Base-by-base conservation (phyloP, 2,329 filamentous ascomycete species). In the Sporothrix euskadiensis region DNA sequence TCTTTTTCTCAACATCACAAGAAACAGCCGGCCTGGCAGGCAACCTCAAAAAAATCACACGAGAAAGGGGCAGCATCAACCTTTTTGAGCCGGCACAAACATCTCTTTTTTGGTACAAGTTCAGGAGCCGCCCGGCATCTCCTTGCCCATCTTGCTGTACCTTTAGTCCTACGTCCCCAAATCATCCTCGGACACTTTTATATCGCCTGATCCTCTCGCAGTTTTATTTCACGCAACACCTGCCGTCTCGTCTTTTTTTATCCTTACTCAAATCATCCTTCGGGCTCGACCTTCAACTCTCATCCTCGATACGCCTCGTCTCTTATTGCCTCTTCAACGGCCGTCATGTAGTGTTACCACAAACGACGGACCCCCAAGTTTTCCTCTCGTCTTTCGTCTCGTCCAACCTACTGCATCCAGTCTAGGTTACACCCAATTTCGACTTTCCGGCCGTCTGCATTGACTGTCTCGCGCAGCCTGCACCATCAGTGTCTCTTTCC, bases 281-380 rank as follows among this genome's bases (percentile, higher is more conserved):
- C n/a, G 8, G 9, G 8, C 19, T 39, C 22, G 4, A 12, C 10
- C 16, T 32, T 44, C 49, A 41, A 26, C 59, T 19, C 30, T 56
- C 59, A 16, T 54, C 9, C 52, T 22, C 52, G 1, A 22, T 54
- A 32, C 30, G 32, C 30, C 47, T 41, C 35, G 7, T 49, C 39
- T 63, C 44, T 26, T 7, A 14, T 7, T 10, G 19, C 3, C 14
- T 10, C 30, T 16, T 35, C 22, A 69, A 65, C 56, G 66, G 30
- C 54, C 65, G 57, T 47, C 57, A 71, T 73, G 72, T 66, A 65
- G 72, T 73, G 68, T 44, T n/a, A 71, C 72, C 68, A 41, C 35
- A 44, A 54, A 56, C 72, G 72, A 68, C 72, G 57, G 68, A 71
- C 47, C 66, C 66, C 72, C 71, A 65, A 30, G 26, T 12, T 71